Percentiles rank a stretch among this genome's conserved stretches.
phyloP scores from a whole-genome alignment of 192 early-diverging fungal genomes.

The Chytriomyces confervae region DNA sequence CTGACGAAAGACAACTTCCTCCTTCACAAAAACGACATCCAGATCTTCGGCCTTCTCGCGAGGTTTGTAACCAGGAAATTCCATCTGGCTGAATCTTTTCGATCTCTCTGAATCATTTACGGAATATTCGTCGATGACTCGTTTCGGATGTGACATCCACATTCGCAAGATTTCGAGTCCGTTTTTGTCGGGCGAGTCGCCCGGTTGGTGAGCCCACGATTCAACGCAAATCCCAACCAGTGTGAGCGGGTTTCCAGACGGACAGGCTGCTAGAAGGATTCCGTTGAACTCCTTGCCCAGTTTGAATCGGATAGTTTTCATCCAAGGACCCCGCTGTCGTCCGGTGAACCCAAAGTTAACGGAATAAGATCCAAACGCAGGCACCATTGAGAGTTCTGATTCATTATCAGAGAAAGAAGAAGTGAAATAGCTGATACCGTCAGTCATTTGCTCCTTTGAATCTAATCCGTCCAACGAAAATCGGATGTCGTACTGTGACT shows the following conservation, averaged over 20 bases:
- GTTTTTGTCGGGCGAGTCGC: constrained; percentile 57
- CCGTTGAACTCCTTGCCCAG: constrained; percentile 43
- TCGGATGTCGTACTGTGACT: constrained; percentile 61
- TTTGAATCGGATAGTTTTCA: constrained; percentile 44
- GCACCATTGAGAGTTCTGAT: constrained; percentile 31
- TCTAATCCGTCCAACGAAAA: constrained; percentile 38
- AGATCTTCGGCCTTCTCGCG: constrained; percentile 29
- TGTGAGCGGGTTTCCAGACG: constrained; percentile 42
- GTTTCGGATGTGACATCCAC: constrained; percentile 66
- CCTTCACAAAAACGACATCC: constrained; percentile 47
- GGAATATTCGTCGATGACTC: constrained; percentile 58
- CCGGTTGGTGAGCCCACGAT: constrained; percentile 50
- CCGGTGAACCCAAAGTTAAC: constrained; percentile 56
- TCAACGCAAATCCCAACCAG: constrained; percentile 65
- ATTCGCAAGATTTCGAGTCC: constrained; percentile 56
- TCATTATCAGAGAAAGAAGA: constrained; percentile 39
- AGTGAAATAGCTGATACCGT: constrained; percentile 32
- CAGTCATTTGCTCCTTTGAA: background rate
- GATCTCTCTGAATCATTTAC: constrained; percentile 40
- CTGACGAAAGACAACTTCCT: constrained; percentile 51
- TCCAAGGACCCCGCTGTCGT: constrained; percentile 46
- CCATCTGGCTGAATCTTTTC: constrained; percentile 46
- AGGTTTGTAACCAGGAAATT: constrained; percentile 28
- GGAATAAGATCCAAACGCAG: constrained; percentile 46
- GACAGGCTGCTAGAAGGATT: constrained; percentile 33